phyloP scores from a whole-genome alignment of 139 green algal species.

The Closterium sp. region DNA sequence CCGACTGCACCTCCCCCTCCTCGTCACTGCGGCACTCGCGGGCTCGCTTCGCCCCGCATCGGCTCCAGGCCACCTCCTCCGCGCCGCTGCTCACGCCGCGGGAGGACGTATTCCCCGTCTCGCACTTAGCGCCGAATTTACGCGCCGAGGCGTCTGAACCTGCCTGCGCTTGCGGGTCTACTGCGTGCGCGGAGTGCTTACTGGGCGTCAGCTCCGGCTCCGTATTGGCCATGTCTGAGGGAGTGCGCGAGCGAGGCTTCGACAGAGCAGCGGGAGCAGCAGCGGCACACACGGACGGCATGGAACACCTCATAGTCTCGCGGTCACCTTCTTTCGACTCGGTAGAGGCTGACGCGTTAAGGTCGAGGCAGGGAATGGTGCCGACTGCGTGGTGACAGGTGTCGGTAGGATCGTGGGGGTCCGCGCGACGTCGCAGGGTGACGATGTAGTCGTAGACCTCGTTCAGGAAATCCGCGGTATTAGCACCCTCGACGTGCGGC shows the following conservation, averaged over 20 bases:
- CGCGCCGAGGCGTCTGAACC: neutral
- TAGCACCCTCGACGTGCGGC: neutral
- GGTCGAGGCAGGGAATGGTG: neutral
- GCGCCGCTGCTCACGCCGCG: neutral
- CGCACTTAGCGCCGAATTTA: neutral
- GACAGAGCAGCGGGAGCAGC: neutral
- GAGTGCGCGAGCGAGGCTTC: neutral
- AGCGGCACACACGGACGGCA: neutral
- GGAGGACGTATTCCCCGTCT: neutral
- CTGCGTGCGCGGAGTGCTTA: neutral
- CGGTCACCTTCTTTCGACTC: neutral
- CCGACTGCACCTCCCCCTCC: neutral
- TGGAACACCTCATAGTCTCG: neutral
- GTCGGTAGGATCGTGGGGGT: neutral
- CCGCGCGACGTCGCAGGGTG: neutral
- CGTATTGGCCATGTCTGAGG: neutral
- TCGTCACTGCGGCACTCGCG: neutral
- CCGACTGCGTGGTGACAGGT: neutral
- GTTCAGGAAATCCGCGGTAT: neutral
- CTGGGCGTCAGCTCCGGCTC: neutral
- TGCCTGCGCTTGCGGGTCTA: neutral
- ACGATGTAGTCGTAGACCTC: neutral
- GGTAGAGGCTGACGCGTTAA: neutral
- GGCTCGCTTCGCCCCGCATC: neutral
- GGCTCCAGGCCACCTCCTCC: neutral